Conservation (phyloP, 257 asterid genomes). For the Rhazya stricta region DNA sequence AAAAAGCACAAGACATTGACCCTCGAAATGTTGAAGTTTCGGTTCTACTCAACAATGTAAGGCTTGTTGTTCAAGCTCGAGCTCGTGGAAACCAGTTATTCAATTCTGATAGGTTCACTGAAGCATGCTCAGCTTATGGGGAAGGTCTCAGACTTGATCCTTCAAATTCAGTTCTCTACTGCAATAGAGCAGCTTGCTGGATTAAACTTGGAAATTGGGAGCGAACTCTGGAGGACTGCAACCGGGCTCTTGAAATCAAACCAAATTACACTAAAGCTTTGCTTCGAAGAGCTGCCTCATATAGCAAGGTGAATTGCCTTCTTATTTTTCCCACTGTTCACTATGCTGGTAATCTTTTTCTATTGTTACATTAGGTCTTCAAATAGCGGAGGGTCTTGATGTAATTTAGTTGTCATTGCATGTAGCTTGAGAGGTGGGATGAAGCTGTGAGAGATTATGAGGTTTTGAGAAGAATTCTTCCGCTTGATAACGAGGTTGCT, state of each 20-base stretch:
- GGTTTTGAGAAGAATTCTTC: constrained; percentile 58
- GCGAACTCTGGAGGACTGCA: constrained; percentile 72
- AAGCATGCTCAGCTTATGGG: constrained; percentile 84
- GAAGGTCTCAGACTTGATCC: constrained; percentile 83
- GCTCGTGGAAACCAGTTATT: constrained; percentile 84
- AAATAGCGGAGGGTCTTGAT: not conserved
- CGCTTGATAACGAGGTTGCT: constrained; percentile 67
- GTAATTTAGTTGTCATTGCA: constrained; percentile 3
- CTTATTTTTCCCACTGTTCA: not conserved
- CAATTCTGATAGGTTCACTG: constrained; percentile 83
- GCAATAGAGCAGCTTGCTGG: constrained; percentile 99
- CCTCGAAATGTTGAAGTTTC: constrained; percentile 57
- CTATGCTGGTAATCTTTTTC: not conserved
- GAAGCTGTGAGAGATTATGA: constrained; percentile 91
- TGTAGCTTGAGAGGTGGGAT: constrained; percentile 81
- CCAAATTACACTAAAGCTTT: constrained; percentile 80
- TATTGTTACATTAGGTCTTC: not conserved
- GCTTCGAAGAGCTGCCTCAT: constrained; percentile 84
- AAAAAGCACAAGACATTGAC: constrained; percentile 62
- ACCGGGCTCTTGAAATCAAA: constrained; percentile 70
- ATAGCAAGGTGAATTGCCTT: constrained; percentile 50
- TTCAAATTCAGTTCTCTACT: constrained; percentile 75
- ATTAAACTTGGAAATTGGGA: constrained; percentile 81
- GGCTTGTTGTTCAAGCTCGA: constrained; percentile 68
- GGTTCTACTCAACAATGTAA: constrained; percentile 43